Percentiles rank a stretch among this genome's conserved stretches.
These are phyloP conservation scores for Leccinum fuscescens DNA, from an alignment of 1,284 basidiomycete genomes.

Conservation along the genomic window DNA sequence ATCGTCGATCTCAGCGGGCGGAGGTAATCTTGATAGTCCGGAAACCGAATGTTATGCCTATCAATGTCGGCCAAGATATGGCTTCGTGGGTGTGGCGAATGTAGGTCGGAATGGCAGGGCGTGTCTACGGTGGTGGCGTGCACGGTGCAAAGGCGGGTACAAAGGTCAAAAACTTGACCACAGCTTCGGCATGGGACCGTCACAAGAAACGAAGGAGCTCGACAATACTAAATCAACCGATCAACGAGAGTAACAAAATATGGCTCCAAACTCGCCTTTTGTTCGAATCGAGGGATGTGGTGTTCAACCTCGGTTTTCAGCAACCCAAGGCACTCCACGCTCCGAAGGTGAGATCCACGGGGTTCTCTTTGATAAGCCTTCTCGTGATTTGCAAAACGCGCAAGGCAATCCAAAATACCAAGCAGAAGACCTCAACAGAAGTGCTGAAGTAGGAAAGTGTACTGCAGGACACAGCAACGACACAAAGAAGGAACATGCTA, in stretches of 20 bases:
- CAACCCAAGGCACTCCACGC: slow-evolving; percentile 49
- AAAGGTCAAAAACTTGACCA: slow-evolving; percentile 38
- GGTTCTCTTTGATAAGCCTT: slow-evolving; percentile 20
- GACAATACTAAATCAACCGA: slow-evolving; percentile 16
- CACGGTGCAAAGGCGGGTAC: slow-evolving; percentile 35
- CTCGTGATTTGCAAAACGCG: slow-evolving; percentile 44
- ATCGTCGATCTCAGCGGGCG: slow-evolving; percentile 49
- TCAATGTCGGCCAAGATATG: slow-evolving; percentile 46
- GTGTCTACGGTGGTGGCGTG: slow-evolving; percentile 47
- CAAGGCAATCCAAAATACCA: slow-evolving; percentile 59
- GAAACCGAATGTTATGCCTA: slow-evolving; percentile 48
- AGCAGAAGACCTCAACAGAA: slow-evolving; percentile 37
- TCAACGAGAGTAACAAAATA: slow-evolving; percentile 6
- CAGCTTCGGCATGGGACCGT: slow-evolving; percentile 55
- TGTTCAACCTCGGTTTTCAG: slow-evolving; percentile 34
- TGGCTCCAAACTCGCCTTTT: slow-evolving; percentile 30
- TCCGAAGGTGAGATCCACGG: slow-evolving; percentile 43
- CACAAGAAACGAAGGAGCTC: slow-evolving; percentile 39
- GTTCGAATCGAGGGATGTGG: slow-evolving; percentile 39
- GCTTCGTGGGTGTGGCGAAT: slow-evolving; percentile 34
- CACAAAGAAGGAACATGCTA: too few relatives aligned
- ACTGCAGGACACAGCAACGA: too few relatives aligned
- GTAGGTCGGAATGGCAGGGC: slow-evolving; percentile 53
- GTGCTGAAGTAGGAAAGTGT: too few relatives aligned
- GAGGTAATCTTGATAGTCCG: slow-evolving; percentile 42